Base-by-base conservation (phyloP, 306 rosid species). In the Sesbania bispinosa region DNA sequence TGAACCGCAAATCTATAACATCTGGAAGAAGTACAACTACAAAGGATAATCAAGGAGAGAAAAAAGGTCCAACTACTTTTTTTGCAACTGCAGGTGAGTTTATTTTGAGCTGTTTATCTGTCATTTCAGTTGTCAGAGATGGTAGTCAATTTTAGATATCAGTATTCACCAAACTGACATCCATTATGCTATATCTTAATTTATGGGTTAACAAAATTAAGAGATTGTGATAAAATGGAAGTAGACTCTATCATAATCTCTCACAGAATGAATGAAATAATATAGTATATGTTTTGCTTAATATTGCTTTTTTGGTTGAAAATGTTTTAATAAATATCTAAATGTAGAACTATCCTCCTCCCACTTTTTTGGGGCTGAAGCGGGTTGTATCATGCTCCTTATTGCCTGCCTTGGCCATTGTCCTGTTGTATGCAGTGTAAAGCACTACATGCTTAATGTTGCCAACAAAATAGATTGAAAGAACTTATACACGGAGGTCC, bases 21-120 rank as follows among this genome's bases (percentile, higher is more conserved):
- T 75, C 79, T 46, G 96, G 90, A 76, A 87, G 79, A 80, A 58
- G 65, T 65, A 18, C 60, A n/a, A n/a, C n/a, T n/a, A n/a, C 60
- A 1, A 88, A 87, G 73, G 96, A 89, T 76, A 84, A 64, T 71
- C 86, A 76, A 39, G 82, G 69, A 41, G 92, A 87, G 42, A 87
- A 79, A 78, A 84, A 73, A 71, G 59, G 71, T 62, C 41, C 70
- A 7, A 41, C 82, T 42, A 41, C 81, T 65, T 66, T 78, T 61
- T n/a, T 69, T 71, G 13, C 85, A 55, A 54, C 61, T 29, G 65
- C 86, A 59, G 90, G 87, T 81, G 74, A 70, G 83, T 64, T 26
- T 74, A 16, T 13, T 45, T 78, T 41, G 33, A 59, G 52, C 71
- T 65, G 35, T 39, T 47, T 53, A 32, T 41, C 62, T 27, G 38